These are phyloP conservation scores for Xylaria longipes DNA, from an alignment of 495 filamentous ascomycete genomes.

Conservation along the genomic window DNA sequence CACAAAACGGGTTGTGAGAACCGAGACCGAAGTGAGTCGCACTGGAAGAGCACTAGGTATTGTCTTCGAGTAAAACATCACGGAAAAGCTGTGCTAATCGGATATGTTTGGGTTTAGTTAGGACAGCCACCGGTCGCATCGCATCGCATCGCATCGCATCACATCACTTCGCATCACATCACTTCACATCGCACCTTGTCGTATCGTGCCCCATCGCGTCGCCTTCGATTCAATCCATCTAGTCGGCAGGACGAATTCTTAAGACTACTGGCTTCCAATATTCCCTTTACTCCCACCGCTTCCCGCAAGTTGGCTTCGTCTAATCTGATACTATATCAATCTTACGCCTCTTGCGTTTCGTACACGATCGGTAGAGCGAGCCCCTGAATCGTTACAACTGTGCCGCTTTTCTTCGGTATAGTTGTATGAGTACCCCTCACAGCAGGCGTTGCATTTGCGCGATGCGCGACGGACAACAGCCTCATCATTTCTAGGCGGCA, in stretches of 20 bases:
- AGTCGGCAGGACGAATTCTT: background rate
- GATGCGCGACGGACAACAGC: slow-evolving; percentile 1
- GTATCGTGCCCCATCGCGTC: slow-evolving; percentile 3
- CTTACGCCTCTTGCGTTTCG: background rate
- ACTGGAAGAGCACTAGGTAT: background rate
- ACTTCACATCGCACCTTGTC: background rate
- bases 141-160: background rate
- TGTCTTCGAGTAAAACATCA: background rate
- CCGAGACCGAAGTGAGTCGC: background rate
- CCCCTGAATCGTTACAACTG: slow-evolving; percentile 4
- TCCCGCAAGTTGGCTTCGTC: background rate
- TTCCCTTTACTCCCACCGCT: background rate
- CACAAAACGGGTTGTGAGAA: background rate
- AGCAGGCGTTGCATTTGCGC: background rate
- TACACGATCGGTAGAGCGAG: background rate
- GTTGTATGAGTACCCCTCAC: slow-evolving; percentile 18
- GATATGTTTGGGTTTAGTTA: slow-evolving; percentile 19
- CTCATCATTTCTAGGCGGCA: slow-evolving; percentile 1
- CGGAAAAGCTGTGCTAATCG: slow-evolving; percentile 21
- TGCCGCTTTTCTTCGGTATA: background rate
- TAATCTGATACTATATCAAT: background rate
- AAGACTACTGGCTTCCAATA: background rate
- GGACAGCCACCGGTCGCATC: slow-evolving; percentile 11
- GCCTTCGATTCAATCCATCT: background rate
- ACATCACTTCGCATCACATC: slow-evolving; percentile 2